Evolutionary conservation across 345 rosid species (phyloP).

Genomic region (Brassica carinata): DNA sequence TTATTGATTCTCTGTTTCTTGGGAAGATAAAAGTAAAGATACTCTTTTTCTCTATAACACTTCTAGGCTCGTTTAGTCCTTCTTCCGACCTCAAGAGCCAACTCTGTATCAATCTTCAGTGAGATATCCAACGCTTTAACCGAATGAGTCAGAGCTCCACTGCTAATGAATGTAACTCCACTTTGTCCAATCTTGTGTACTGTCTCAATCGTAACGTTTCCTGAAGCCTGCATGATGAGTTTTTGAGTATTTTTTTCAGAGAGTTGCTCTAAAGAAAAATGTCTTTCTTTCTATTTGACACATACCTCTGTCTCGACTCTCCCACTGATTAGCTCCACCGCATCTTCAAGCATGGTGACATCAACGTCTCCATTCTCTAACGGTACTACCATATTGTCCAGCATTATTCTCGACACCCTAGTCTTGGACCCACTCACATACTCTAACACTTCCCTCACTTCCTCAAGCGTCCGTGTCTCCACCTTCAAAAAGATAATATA

Average conservation of each 20-base stretch:
- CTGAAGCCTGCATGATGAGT: constrained; percentile 70
- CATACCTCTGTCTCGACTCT: constrained; percentile 86
- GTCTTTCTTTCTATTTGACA: background rate
- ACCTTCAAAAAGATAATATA: constrained; percentile 45
- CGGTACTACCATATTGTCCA: constrained; percentile 95
- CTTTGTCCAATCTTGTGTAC: constrained; percentile 90
- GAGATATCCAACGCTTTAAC: constrained; percentile 92
- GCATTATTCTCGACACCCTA: constrained; percentile 80
- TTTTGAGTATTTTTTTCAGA: background rate
- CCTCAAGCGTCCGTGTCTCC: constrained; percentile 87
- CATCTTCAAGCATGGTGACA: constrained; percentile 82
- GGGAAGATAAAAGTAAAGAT: background rate
- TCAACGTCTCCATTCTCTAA: constrained; percentile 80
- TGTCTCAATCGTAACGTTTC: constrained; percentile 90
- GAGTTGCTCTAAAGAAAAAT: background rate
- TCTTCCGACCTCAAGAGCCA: constrained; percentile 90
- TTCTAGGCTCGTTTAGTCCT: constrained; percentile 79
- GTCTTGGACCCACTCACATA: constrained; percentile 61
- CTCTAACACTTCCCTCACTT: constrained; percentile 67
- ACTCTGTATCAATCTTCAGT: constrained; percentile 86
- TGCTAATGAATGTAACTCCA: constrained; percentile 92
- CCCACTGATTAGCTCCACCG: constrained; percentile 67
- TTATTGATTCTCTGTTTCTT: constrained; percentile 16
- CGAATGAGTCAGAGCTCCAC: constrained; percentile 93
- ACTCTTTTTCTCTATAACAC: background rate